Conservation (phyloP, 352 stramenopile genomes). For the Phytopythium helicoides region DNA sequence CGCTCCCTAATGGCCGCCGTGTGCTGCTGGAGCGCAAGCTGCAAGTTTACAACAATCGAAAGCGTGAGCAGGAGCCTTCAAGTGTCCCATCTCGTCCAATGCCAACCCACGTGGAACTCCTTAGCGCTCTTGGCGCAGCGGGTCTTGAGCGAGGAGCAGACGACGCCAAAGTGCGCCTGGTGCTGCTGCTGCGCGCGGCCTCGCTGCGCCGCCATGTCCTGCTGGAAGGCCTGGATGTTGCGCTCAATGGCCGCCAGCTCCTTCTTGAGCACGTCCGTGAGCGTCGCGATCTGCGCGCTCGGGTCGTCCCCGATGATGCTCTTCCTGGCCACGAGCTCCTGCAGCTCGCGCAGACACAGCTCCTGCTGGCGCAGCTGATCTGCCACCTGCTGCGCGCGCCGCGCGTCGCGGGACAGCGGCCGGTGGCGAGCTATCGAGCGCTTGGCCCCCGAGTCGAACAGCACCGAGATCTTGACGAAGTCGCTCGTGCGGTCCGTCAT, state of each 20-base stretch:
- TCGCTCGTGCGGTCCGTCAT: slow-evolving; percentile 76
- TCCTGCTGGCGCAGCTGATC: slow-evolving; percentile 82
- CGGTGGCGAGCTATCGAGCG: slow-evolving; percentile 42
- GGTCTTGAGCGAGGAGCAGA: slow-evolving; percentile 77
- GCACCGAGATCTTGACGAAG: slow-evolving; percentile 82
- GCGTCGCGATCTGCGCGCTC: slow-evolving; percentile 67
- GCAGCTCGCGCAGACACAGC: slow-evolving; percentile 70
- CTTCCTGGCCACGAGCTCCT: slow-evolving; percentile 72
- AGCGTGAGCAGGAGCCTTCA: slow-evolving; percentile 3
- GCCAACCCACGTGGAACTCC: slow-evolving; percentile 73
- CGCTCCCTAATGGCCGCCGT: slow-evolving; percentile 69
- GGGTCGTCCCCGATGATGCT: slow-evolving; percentile 77
- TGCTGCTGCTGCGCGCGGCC: slow-evolving; percentile 64
- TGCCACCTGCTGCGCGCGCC: slow-evolving; percentile 73
- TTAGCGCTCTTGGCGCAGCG: slow-evolving; percentile 81
- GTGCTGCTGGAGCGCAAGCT: slow-evolving; percentile 68
- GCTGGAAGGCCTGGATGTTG: slow-evolving; percentile 5
- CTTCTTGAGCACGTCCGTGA: slow-evolving; percentile 80
- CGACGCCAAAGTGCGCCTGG: slow-evolving; percentile 75
- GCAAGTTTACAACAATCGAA: slow-evolving; percentile 1
- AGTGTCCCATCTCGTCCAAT: too few relatives aligned
- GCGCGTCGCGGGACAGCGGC: slow-evolving; percentile 69
- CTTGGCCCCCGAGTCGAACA: slow-evolving; percentile 66
- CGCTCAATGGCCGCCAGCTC: slow-evolving; percentile 54
- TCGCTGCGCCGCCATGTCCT: slow-evolving; percentile 36